These are phyloP conservation scores for Clitopilus hobsonii DNA, from an alignment of 768 basidiomycete species.

Conservation along the genomic window DNA sequence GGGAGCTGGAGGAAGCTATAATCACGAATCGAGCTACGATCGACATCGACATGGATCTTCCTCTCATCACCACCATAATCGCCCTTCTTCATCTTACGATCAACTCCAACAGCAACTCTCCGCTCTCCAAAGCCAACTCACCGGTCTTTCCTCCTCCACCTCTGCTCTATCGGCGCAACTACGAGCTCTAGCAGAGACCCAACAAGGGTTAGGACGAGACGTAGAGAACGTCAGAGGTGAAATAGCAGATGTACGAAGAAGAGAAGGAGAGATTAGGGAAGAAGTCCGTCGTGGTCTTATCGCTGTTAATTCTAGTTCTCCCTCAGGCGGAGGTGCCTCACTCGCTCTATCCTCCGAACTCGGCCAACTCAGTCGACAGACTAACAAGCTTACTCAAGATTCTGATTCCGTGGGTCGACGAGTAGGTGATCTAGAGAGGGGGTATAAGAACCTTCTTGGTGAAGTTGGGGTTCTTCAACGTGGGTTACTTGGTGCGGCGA, in stretches of 20 bases:
- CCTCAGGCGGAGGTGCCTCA: not conserved
- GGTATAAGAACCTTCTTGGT: slow-evolving; percentile 30
- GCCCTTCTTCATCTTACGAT: slow-evolving; percentile 7
- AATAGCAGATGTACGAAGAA: not conserved
- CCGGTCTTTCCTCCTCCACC: not conserved
- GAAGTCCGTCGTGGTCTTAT: not conserved
- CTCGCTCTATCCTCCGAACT: not conserved
- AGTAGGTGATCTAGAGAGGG: slow-evolving; percentile 30
- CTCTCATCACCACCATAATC: slow-evolving; percentile 15
- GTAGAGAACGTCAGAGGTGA: slow-evolving; percentile 1
- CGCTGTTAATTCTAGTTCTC: not conserved
- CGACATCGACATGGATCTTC: not conserved
- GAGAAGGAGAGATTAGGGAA: not conserved
- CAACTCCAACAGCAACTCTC: slow-evolving; percentile 27
- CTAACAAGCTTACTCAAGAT: not conserved
- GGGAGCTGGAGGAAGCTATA: not conserved
- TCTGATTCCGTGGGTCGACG: slow-evolving; percentile 23
- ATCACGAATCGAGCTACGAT: not conserved
- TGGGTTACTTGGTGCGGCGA: not conserved
- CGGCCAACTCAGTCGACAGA: not conserved
- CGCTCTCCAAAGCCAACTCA: slow-evolving; percentile 22
- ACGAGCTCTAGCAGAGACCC: not conserved
- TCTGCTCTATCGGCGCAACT: not conserved
- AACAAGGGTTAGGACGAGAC: not conserved
- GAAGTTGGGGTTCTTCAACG: slow-evolving; percentile 34